Evolutionary conservation across 805 yeast genomes (phyloP).

Genomic region (Saccharomycopsis fibuligera): DNA sequence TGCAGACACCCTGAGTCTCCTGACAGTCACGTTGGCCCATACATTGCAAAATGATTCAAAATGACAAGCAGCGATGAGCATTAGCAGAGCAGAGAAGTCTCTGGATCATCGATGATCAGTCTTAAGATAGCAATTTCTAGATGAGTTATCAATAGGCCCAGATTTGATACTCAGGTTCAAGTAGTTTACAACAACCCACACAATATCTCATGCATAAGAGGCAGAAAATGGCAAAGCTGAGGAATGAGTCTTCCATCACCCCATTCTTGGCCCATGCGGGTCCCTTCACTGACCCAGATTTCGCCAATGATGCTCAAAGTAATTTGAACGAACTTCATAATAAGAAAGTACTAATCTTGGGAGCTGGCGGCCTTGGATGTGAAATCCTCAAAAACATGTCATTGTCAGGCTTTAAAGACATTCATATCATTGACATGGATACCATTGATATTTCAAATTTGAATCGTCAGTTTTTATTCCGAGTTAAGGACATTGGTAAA

Average conservation of each 20-base stretch:
- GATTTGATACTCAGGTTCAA: no score
- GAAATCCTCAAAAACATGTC: conserved; percentile 71
- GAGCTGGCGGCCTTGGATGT: conserved; percentile 84
- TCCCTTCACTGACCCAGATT: conserved; percentile 18
- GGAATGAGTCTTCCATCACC: conserved; percentile 5
- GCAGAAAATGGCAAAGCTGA: conserved; percentile 10
- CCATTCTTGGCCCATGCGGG: conserved; percentile 3
- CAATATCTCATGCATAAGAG: conserved; percentile 9
- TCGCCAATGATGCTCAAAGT: conserved; percentile 4
- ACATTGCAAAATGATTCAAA: no score
- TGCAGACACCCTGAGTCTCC: no score
- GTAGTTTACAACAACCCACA: no score
- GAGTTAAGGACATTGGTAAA: conserved; percentile 53
- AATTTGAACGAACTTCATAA: conserved; percentile 6
- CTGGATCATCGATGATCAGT: no score
- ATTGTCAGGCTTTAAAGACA: conserved; percentile 56
- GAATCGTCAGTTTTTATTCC: conserved; percentile 69
- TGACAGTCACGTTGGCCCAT: no score
- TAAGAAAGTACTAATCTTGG: conserved; percentile 43
- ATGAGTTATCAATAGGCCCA: no score
- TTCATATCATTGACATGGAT: conserved; percentile 77
- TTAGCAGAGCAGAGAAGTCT: no score
- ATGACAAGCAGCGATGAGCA: no score
- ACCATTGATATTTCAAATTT: conserved; percentile 71
- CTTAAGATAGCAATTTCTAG: no score